Evolutionary conservation across 345 rosid genomes (phyloP).

Genomic region (Chamaenerion angustifolium): DNA sequence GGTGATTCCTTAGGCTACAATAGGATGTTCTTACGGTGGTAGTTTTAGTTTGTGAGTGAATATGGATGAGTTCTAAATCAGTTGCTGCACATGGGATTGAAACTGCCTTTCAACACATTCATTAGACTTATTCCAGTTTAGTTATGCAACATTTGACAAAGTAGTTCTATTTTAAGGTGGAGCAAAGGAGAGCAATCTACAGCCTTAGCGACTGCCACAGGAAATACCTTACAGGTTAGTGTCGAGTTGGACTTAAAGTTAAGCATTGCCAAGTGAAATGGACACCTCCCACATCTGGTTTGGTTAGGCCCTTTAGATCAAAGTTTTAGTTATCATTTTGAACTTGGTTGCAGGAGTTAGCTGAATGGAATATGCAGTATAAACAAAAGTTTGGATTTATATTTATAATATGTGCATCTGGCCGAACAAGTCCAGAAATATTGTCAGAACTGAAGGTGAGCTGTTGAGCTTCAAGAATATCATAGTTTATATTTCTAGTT

Average conservation of each 20-base stretch:
- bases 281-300: no score
- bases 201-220: constrained; percentile 68
- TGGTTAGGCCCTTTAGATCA: no score
- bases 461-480: not conserved
- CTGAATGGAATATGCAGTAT: constrained; percentile 60
- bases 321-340: no score
- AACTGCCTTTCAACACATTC: not conserved
- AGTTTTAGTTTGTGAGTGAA: no score
- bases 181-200: constrained; percentile 78
- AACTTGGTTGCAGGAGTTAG: constrained; percentile 37
- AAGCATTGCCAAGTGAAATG: no score
- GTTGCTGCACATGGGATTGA: no score
- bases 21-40: no score
- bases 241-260: no score
- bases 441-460: constrained; percentile 65
- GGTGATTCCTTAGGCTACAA: no score
- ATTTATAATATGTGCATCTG: constrained; percentile 70
- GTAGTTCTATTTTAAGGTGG: constrained; percentile 24
- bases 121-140: not conserved
- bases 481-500: not conserved
- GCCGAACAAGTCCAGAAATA: constrained; percentile 60
- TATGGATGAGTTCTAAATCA: no score
- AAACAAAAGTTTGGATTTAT: constrained; percentile 58
- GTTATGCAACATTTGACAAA: not conserved
- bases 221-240: constrained; percentile 46